Base-by-base conservation (phyloP, 352 stramenopile genomes). In the Globisporangium middletonii region DNA sequence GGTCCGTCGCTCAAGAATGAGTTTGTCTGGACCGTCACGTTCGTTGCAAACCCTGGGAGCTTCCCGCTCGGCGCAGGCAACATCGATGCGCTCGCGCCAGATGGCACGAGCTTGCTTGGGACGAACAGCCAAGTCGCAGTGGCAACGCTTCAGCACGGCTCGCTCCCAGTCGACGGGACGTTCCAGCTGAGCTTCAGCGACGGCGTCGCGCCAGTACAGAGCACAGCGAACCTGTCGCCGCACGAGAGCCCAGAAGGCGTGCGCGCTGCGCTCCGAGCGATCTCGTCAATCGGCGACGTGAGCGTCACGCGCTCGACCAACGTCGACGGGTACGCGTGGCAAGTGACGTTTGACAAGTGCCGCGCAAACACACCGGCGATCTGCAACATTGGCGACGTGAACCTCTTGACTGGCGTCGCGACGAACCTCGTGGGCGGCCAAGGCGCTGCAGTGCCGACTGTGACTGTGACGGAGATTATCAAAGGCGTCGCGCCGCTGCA, bases 1-100 rank as follows among this genome's bases (percentile, higher is more conserved):
- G 80, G 80, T 0, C 95, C 95, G 9, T 88, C 88, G 2, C 68
- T 96, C 13, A 89, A 93, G 51, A 86, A 83, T 42, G 86, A 92
- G 50, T 99, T 98, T 60, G 75, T 75, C 16, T 99, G 96, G 96
- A 86, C 72, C 16, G 76, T 99, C 50, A 98, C 92, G 7, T 99
- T 98, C 67, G 62, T 78, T 1, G 78, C 88, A 1, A 98, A 97
- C 57, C 94, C 94, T 18, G 94, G 94, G 16, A 92, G 86, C 46
- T 98, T 97, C 66, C 95, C 95, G 6, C 69, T 90, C 35, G 84
- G 84, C 11, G 65, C 82, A 3, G 84, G 82, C 1, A 74, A 91
- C 50, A 70, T 94, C 26, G 72, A 80, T 26, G 53, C 63, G 2
- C 48, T 89, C n/a, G 52, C 65, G 2, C 50, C 67, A 4, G 79